Percentiles rank a stretch among this genome's conserved stretches.
These are phyloP conservation scores for Lippia alba DNA, from an alignment of 305 asterid species.

Conservation along the genomic window DNA sequence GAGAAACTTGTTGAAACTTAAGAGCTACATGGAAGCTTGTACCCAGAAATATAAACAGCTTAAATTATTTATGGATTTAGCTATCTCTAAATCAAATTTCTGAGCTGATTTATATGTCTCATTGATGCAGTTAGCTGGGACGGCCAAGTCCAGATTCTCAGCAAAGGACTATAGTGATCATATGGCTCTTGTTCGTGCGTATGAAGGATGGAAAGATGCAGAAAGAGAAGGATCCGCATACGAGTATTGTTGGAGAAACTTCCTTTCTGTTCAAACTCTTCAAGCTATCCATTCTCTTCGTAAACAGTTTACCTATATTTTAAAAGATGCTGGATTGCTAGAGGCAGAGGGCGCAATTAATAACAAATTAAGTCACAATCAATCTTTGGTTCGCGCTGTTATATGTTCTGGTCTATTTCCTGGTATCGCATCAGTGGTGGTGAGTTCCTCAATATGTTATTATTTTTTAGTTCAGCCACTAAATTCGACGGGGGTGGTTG, in stretches of 20 bases:
- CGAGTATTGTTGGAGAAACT: slow-evolving; percentile 97
- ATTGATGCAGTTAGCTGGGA: slow-evolving; percentile 81
- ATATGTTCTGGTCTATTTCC: slow-evolving; percentile 98
- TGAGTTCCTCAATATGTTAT: slow-evolving; percentile 43
- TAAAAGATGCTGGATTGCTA: slow-evolving; percentile 87
- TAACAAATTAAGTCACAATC: slow-evolving; percentile 90
- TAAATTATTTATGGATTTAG: slow-evolving; percentile 5
- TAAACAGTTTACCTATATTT: slow-evolving; percentile 86
- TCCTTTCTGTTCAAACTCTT: slow-evolving; percentile 94
- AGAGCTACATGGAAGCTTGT: background rate
- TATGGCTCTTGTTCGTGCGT: slow-evolving; percentile 99
- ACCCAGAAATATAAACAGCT: background rate
- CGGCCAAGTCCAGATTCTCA: slow-evolving; percentile 95
- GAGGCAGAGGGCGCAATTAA: slow-evolving; percentile 65
- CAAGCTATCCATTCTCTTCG: slow-evolving; percentile 98
- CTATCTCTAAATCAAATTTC: slow-evolving; percentile 22
- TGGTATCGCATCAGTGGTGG: slow-evolving; percentile 95
- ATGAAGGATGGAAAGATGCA: slow-evolving; percentile 99
- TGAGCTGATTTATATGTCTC: slow-evolving; percentile 34
- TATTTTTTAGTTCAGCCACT: slow-evolving; percentile 26
- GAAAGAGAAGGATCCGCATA: slow-evolving; percentile 98
- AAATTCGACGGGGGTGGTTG: slow-evolving; percentile 13
- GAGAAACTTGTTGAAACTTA: background rate
- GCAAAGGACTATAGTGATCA: slow-evolving; percentile 99
- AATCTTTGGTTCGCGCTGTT: slow-evolving; percentile 94